These are phyloP conservation scores for Rhodotorula sp. DNA, from an alignment of 1,284 basidiomycete genomes.

Conservation along the genomic window DNA sequence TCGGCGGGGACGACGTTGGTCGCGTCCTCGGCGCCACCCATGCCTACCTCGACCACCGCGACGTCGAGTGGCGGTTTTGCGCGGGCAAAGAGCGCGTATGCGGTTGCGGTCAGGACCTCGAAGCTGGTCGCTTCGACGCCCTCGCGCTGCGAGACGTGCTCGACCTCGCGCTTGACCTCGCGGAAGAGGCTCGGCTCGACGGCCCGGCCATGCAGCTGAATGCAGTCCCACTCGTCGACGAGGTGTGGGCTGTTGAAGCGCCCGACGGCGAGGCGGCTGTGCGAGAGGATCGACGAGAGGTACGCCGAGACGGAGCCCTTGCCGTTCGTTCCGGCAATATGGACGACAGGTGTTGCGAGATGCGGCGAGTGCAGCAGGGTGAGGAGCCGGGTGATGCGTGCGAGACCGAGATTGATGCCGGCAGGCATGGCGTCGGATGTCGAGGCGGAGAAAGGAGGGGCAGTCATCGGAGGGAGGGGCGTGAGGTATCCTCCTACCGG, in stretches of 20 bases:
- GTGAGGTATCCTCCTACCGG: neutral
- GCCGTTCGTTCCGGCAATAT: constrained; percentile 95
- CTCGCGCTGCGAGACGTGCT: constrained; percentile 42
- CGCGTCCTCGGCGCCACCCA: constrained; percentile 90
- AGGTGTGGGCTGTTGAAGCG: constrained; percentile 94
- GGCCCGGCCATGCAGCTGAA: constrained; percentile 60
- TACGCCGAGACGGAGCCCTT: constrained; percentile 91
- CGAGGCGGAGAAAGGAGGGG: neutral
- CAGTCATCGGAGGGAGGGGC: neutral
- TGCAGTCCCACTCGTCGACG: constrained; percentile 73
- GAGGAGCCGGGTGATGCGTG: constrained; percentile 67
- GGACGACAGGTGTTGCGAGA: constrained; percentile 78
- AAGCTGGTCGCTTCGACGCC: constrained; percentile 66
- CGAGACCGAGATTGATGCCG: constrained; percentile 72
- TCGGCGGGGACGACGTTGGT: constrained; percentile 82
- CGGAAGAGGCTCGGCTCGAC: constrained; percentile 58
- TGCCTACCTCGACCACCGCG: constrained; percentile 87
- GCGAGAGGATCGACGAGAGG: constrained; percentile 70
- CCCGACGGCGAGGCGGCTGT: constrained; percentile 65
- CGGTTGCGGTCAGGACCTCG: constrained; percentile 79
- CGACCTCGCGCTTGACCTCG: constrained; percentile 58
- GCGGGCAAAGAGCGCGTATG: constrained; percentile 70
- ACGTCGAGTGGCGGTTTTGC: constrained; percentile 64
- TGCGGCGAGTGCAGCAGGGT: constrained; percentile 58
- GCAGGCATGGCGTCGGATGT: neutral